Evolutionary conservation across 177 flowering plant genomes (phyloP).

Genomic region (Telopea speciosissima): DNA sequence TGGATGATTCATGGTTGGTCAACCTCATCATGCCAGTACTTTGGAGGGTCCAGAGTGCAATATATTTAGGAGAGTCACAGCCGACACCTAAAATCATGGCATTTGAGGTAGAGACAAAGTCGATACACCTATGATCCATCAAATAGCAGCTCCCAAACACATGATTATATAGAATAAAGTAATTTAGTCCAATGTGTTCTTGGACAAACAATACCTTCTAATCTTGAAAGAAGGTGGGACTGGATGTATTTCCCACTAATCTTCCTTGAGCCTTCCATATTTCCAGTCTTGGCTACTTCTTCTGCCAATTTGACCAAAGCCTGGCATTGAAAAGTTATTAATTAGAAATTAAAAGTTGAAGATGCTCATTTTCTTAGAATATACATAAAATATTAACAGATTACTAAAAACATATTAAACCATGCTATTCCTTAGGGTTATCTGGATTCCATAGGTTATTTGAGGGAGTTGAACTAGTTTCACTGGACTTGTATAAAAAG

Average conservation of each 20-base stretch:
- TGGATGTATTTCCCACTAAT: slow-evolving; percentile 86
- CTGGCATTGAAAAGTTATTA: slow-evolving; percentile 27
- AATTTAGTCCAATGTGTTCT: not conserved
- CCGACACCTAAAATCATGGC: no score
- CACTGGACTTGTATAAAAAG: no score
- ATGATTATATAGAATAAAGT: not conserved
- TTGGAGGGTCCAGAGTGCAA: no score
- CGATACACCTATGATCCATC: not conserved
- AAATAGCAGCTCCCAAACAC: not conserved
- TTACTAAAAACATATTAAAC: no score
- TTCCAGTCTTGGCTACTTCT: slow-evolving; percentile 60
- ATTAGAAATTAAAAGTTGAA: not conserved
- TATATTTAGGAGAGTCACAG: no score
- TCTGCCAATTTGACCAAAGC: slow-evolving; percentile 59
- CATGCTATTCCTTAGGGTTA: not conserved
- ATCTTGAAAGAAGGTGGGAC: slow-evolving; percentile 70
- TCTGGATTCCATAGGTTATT: not conserved
- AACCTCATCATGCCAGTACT: no score
- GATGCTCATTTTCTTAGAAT: not conserved
- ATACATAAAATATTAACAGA: not conserved
- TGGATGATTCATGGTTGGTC: no score
- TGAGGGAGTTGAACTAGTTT: not conserved
- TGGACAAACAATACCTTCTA: slow-evolving; percentile 46
- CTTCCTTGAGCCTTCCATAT: slow-evolving; percentile 62
- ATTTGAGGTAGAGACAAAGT: not conserved